phyloP scores from a whole-genome alignment of 2,329 filamentous ascomycete species.

The Aspergillus sp. region DNA sequence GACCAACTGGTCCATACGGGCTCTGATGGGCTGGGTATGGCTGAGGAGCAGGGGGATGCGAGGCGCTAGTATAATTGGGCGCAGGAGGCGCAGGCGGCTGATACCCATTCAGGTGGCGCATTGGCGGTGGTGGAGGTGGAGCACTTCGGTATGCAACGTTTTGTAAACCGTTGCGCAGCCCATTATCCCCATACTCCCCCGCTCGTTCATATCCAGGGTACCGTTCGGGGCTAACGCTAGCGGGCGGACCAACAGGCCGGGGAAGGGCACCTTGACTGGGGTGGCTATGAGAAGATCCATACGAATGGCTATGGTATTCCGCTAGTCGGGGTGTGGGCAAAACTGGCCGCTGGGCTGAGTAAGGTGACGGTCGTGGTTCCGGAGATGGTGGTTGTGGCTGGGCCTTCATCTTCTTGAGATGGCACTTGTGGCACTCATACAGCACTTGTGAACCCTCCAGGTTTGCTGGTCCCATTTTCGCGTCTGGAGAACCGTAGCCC shows the following conservation, averaged over 20 bases:
- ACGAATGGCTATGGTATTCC: conserved; percentile 31
- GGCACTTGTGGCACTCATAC: conserved; percentile 76
- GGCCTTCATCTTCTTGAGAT: conserved; percentile 45
- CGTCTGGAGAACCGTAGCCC: conserved; percentile 22
- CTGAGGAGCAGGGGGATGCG: conserved; percentile 35
- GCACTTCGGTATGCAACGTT: conserved; percentile 30
- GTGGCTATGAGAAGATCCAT: conserved; percentile 32
- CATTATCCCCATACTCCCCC: conserved; percentile 27
- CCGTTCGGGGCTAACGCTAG: conserved; percentile 33
- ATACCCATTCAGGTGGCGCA: conserved; percentile 55
- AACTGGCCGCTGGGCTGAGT: conserved; percentile 34
- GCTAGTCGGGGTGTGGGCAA: conserved; percentile 33
- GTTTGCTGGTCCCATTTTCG: conserved; percentile 16
- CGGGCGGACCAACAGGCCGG: conserved; percentile 29
- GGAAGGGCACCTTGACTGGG: conserved; percentile 26
- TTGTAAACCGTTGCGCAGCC: conserved; percentile 36
- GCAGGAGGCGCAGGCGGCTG: conserved; percentile 20
- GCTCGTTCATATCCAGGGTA: conserved; percentile 37
- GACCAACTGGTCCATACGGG: conserved; percentile 37
- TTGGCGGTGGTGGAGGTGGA: conserved; percentile 52
- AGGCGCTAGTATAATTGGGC: conserved; percentile 32
- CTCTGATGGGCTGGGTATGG: conserved; percentile 38
- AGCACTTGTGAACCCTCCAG: conserved; percentile 37
- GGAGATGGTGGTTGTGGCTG: conserved; percentile 31
- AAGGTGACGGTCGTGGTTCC: conserved; percentile 36